Evolutionary conservation across 805 yeast species (phyloP).

Genomic region (Kazachstania kunashirensis): DNA sequence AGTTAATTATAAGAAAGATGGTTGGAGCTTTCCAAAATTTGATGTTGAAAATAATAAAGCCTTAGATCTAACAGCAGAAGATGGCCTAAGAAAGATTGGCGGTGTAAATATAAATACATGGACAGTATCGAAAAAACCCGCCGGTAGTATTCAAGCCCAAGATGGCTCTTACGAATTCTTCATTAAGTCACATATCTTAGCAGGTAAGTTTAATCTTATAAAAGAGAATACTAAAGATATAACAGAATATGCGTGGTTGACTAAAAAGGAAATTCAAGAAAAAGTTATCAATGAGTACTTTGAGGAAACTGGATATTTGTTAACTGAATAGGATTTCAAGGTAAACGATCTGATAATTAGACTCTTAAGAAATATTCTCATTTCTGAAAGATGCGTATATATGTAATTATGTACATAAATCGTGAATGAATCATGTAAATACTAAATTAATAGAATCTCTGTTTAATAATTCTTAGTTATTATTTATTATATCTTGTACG

Average conservation of each 20-base stretch:
- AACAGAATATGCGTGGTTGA: constrained; percentile 68
- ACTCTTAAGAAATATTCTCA: too few species aligned
- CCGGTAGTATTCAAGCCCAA: constrained; percentile 48
- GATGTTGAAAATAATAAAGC: constrained; percentile 36
- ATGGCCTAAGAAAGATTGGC: constrained; percentile 60
- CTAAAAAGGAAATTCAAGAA: constrained; percentile 63
- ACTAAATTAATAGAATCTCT: not conserved
- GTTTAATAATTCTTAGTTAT: not conserved
- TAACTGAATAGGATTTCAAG: constrained; percentile 25
- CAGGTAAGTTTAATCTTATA: constrained; percentile 59
- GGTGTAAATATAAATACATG: constrained; percentile 74
- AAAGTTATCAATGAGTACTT: constrained; percentile 48
- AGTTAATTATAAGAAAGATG: constrained; percentile 36
- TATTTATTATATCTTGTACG: constrained; percentile 12
- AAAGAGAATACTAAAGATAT: constrained; percentile 29
- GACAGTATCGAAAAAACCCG: constrained; percentile 86
- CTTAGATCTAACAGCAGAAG: constrained; percentile 64
- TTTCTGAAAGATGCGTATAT: not conserved
- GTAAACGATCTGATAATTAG: too few species aligned
- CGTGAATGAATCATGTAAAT: constrained; percentile 5
- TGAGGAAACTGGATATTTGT: constrained; percentile 37
- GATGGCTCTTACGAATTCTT: constrained; percentile 44
- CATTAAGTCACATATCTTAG: constrained; percentile 78
- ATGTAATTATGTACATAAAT: not conserved
- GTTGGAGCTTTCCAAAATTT: constrained; percentile 81